Percentiles rank a stretch among this genome's conserved stretches.
Conservation (phyloP, 2,329 filamentous ascomycete species). For the Zymoseptoria passerinii region DNA sequence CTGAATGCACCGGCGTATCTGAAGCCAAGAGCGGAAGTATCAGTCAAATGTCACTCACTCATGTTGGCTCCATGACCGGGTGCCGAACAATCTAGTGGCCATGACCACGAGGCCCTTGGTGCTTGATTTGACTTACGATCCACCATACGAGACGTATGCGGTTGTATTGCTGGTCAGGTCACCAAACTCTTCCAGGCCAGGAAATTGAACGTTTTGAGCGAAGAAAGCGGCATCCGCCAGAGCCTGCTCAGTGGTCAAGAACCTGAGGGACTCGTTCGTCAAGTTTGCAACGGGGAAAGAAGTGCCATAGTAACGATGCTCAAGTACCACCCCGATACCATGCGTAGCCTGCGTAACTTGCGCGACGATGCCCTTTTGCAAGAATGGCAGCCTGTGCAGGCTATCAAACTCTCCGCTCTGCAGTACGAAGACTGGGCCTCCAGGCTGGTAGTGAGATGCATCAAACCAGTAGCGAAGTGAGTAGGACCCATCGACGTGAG, state of each 20-base stretch:
- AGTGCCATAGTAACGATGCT: constrained; percentile 79
- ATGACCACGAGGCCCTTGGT: neutral
- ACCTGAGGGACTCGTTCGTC: constrained; percentile 62
- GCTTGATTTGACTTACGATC: constrained; percentile 39
- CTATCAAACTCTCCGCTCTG: constrained; percentile 62
- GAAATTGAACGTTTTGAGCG: constrained; percentile 61
- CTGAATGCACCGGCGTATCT: constrained; percentile 69
- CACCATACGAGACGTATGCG: constrained; percentile 73
- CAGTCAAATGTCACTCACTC: neutral
- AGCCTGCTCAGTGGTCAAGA: constrained; percentile 75
- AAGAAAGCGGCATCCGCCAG: constrained; percentile 77
- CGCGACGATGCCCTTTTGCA: constrained; percentile 70
- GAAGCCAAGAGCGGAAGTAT: neutral
- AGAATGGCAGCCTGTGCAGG: constrained; percentile 54
- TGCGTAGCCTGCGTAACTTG: constrained; percentile 62
- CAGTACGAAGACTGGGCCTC: constrained; percentile 74
- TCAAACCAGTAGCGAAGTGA: constrained; percentile 78
- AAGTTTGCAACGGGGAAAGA: constrained; percentile 63
- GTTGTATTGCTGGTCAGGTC: constrained; percentile 58
- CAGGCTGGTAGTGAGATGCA: constrained; percentile 61
- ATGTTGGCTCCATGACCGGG: neutral
- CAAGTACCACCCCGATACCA: constrained; percentile 71
- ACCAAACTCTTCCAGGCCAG: constrained; percentile 54
- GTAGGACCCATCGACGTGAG: constrained; percentile 62
- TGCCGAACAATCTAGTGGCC: neutral